Conservation (phyloP, 2,329 filamentous ascomycete species). For the Fusarium begoniae region DNA sequence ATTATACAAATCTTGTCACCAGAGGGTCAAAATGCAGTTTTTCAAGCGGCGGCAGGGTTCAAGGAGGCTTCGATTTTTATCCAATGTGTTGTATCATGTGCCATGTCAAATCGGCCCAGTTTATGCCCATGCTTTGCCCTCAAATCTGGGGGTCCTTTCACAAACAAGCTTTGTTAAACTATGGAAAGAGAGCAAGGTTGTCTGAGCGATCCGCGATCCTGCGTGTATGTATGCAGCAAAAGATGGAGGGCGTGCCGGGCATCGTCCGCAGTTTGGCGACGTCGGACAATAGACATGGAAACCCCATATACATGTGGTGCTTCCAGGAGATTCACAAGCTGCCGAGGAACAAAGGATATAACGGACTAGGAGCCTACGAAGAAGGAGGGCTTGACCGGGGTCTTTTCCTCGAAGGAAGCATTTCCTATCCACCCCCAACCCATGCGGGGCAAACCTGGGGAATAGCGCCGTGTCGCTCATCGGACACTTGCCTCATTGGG, state of each 20-base stretch:
- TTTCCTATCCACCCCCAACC: conserved; percentile 18
- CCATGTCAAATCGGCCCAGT: conserved; percentile 19
- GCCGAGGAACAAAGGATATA: conserved; percentile 36
- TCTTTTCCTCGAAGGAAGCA: conserved; percentile 1
- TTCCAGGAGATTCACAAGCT: conserved; percentile 38
- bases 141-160: neutral
- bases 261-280: conserved; percentile 26
- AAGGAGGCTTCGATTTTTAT: conserved; percentile 8
- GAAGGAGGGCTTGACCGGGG: conserved; percentile 5
- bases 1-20: neutral
- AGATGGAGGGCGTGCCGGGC: conserved; percentile 27
- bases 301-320: conserved; percentile 23
- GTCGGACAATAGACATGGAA: conserved; percentile 21
- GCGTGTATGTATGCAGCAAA: conserved; percentile 18
- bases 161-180: conserved; percentile 23
- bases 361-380: conserved; percentile 10
- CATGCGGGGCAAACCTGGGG: conserved; percentile 45
- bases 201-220: neutral
- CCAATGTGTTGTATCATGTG: conserved; percentile 11
- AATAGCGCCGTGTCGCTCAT: conserved; percentile 32
- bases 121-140: neutral
- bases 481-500: conserved; percentile 41
- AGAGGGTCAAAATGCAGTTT: neutral
- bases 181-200: conserved; percentile 2
- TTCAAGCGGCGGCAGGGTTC: conserved; percentile 16